phyloP scores from a whole-genome alignment of 805 yeast species.

The Saturnispora saitoi region DNA sequence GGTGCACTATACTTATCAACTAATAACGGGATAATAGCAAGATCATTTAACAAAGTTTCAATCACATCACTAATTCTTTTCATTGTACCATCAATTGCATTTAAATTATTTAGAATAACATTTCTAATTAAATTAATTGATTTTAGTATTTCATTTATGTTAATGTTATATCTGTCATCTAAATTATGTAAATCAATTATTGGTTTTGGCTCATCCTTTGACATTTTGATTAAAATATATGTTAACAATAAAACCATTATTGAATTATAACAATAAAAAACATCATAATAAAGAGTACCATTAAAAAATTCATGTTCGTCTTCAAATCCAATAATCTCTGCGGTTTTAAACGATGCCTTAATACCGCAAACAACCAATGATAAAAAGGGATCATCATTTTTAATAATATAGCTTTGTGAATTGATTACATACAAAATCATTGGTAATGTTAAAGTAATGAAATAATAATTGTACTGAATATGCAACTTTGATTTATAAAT shows the following conservation, averaged over 20 bases:
- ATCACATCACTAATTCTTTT: conserved; percentile 35
- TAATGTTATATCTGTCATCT: conserved; percentile 22
- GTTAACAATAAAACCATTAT: conserved; percentile 34
- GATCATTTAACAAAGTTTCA: conserved; percentile 34
- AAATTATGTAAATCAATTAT: conserved; percentile 25
- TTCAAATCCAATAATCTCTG: conserved; percentile 31
- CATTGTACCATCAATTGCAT: conserved; percentile 35
- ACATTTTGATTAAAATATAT: conserved; percentile 29
- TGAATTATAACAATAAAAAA: conserved; percentile 37
- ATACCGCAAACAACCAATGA: conserved; percentile 34
- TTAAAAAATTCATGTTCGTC: conserved; percentile 32
- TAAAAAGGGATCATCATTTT: conserved; percentile 36
- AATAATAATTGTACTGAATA: conserved; percentile 34
- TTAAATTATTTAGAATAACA: conserved; percentile 25
- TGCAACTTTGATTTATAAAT: conserved; percentile 36
- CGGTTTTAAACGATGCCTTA: conserved; percentile 31
- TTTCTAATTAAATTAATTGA: conserved; percentile 30
- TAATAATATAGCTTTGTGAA: conserved; percentile 28
- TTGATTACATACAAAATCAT: conserved; percentile 33
- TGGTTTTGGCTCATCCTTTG: conserved; percentile 14
- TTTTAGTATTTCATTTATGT: conserved; percentile 21
- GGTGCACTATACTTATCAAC: conserved; percentile 25
- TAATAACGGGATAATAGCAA: conserved; percentile 30
- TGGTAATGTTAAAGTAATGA: conserved; percentile 36
- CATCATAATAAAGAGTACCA: conserved; percentile 39